phyloP scores from a whole-genome alignment of 2,329 filamentous ascomycete species.

The Colletotrichum musae region DNA sequence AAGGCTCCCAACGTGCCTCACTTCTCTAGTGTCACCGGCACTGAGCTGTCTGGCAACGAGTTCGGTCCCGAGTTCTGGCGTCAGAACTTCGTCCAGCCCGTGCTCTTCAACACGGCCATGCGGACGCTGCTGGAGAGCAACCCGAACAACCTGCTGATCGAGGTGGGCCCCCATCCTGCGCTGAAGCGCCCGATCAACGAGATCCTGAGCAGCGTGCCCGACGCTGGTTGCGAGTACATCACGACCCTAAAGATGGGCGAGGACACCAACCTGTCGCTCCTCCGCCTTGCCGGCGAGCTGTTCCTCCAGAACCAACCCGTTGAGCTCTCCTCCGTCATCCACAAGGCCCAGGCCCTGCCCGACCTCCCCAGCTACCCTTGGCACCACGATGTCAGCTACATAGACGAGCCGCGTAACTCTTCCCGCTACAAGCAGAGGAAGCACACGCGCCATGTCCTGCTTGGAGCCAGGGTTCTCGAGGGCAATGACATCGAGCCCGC shows the following conservation, averaged over 20 bases:
- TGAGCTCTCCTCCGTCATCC: slow-evolving; percentile 49
- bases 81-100: slow-evolving; percentile 56
- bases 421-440: slow-evolving; percentile 23
- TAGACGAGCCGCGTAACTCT: slow-evolving; percentile 23
- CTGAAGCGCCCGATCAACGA: slow-evolving; percentile 44
- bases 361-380: slow-evolving; percentile 32
- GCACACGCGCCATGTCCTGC: slow-evolving; percentile 17
- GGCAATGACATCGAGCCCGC: slow-evolving; percentile 30
- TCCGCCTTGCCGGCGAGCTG: slow-evolving; percentile 60
- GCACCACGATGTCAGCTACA: slow-evolving; percentile 24
- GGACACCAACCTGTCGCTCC: slow-evolving; percentile 60
- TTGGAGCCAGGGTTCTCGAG: slow-evolving; percentile 27
- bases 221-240: slow-evolving; percentile 51
- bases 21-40: slow-evolving; percentile 48
- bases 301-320: slow-evolving; percentile 60
- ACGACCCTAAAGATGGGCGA: slow-evolving; percentile 66
- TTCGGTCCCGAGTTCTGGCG: slow-evolving; percentile 57
- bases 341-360: slow-evolving; percentile 17
- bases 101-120: slow-evolving; percentile 59
- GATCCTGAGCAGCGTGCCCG: slow-evolving; percentile 51
- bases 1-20: slow-evolving; percentile 15
- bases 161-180: slow-evolving; percentile 45
- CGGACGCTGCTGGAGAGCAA: slow-evolving; percentile 40
- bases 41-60: slow-evolving; percentile 41
- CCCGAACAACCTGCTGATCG: slow-evolving; percentile 40